Base-by-base conservation (phyloP, 2,329 filamentous ascomycete species). In the Fusarium napiforme region DNA sequence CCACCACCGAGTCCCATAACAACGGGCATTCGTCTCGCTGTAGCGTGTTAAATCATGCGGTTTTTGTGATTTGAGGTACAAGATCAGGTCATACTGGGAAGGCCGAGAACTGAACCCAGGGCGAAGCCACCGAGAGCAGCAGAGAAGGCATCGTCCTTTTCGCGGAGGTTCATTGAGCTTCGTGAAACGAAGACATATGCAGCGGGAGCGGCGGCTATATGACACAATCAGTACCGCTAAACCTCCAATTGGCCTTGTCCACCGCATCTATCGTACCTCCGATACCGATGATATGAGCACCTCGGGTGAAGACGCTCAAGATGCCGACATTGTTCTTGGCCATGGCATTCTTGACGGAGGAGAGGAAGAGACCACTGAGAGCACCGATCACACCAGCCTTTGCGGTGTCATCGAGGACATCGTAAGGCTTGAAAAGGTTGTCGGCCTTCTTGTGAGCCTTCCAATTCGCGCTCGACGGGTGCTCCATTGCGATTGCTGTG, bases 301-400 rank as follows among this genome's bases (percentile, higher is more conserved):
- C 92, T 79, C 91, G 90, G 52, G 93, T 93, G 81, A 98, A 91
- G 79, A 97, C 88, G 75, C 93, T 93, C 86, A 92, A 90, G 71
- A 91, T 88, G 77, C 95, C 94, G 75, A 96, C 87, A 83, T 97
- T 97, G 81, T 90, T 88, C 86, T 91, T 95, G 62, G 92, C 88
- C 77, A 98, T 88, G 67, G 95, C 94, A 86, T 97, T 98, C 86
- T 95, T 93, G 75, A 97, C 88, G 62, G 93, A 92, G 57, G 94
- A 92, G 69, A 93, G 82, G 82, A 94, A 88, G 80, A 93, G 84
- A 78, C 95, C 95, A 68, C 89, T 88, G 67, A 85, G 85, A 79
- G 91, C 90, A 69, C 92, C 91, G 77, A 94, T 83, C 73, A 91
- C 79, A 45, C 88, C 89, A 70, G 90, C 90, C 81, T 89, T 90